phyloP scores from a whole-genome alignment of 192 early-diverging fungal species.

The Coemansia sp. region DNA sequence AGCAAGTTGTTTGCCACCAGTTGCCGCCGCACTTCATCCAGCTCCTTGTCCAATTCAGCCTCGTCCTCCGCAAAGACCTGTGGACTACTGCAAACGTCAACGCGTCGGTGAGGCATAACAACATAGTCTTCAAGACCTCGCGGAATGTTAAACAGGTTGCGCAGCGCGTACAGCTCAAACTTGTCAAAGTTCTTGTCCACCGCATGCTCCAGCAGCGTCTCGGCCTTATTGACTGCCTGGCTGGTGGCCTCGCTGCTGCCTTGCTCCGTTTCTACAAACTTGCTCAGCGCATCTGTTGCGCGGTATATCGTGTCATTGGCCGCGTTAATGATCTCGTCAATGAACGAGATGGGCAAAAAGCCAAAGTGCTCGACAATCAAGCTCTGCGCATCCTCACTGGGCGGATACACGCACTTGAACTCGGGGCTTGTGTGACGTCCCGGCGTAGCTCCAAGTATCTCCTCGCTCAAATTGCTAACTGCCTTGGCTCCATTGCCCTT shows the following conservation, averaged over 20 bases:
- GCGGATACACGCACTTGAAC: slow-evolving; percentile 52
- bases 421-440: slow-evolving; percentile 30
- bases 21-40: slow-evolving; percentile 39
- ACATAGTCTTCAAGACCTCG: slow-evolving; percentile 46
- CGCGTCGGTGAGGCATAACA: slow-evolving; percentile 40
- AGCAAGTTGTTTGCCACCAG: slow-evolving; percentile 40
- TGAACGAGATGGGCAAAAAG: slow-evolving; percentile 74
- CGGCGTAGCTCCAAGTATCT: slow-evolving; percentile 44
- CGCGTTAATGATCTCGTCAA: slow-evolving; percentile 80
- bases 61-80: slow-evolving; percentile 42
- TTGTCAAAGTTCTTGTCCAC: slow-evolving; percentile 85
- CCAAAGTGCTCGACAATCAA: slow-evolving; percentile 79
- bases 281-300: slow-evolving; percentile 67
- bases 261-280: slow-evolving; percentile 66
- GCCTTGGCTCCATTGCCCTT: slow-evolving; percentile 9
- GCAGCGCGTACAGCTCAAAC: slow-evolving; percentile 75
- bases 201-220: slow-evolving; percentile 74
- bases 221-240: slow-evolving; percentile 69
- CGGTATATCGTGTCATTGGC: slow-evolving; percentile 75
- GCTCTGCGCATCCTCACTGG: slow-evolving; percentile 44
- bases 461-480: slow-evolving; percentile 18
- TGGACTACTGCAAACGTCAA: slow-evolving; percentile 8
- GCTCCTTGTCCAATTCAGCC: slow-evolving; percentile 38
- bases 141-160: slow-evolving; percentile 74
- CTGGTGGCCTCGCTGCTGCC: slow-evolving; percentile 50